Base-by-base conservation (phyloP, 1,284 basidiomycete genomes). In the Ustilago loliicola region DNA sequence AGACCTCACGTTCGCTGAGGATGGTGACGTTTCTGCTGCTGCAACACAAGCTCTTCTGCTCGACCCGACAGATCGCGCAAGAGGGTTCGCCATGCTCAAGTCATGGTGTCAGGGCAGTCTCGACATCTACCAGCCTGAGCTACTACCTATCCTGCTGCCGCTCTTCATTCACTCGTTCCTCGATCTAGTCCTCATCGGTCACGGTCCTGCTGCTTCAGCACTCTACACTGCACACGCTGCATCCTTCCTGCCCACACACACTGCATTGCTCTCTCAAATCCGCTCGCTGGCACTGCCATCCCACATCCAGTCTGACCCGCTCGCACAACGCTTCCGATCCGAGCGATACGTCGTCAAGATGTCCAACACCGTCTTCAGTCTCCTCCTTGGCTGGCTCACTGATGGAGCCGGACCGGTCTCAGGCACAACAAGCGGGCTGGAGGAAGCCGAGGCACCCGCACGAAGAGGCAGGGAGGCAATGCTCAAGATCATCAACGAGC, bases 161-260 rank as follows among this genome's bases (percentile, higher is more conserved):
- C 93, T 99, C 72, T 99, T 98, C 86, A 94, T 94, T 48, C 95
- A 99, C 87, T 97, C 97, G 83, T 98, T 96, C 87, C 89, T 99
- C 38, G 96, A 98, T 86, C 90, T 99, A 55, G 92, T 98, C 61
- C 92, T 95, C 82, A 91, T 93, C 72, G 95, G 94, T 4, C 94
- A 94, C 87, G 92, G 93, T 79, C 93, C 94, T 80, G 93, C 95
- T 23, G 84, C 83, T 17, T 89, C 92, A 32, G 89, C 90, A 47
- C 95, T 98, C 87, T 94, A 91, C 87, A 87, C 89, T 19, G 90
- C 89, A 3, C 93, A 95, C 84, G 91, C 93, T 3, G 87, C 89
- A 2, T 91, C 92, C 1, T 89, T 97, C 71, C 88, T 90, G n/a
- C 87, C 91, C 0, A 84, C 90, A 7, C 95, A 98, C 80, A 90